Evolutionary conservation across 164 flowering plant genomes (phyloP), one percentile per base, ranked within the genome.

Genomic region (Litsea cubeba): DNA sequence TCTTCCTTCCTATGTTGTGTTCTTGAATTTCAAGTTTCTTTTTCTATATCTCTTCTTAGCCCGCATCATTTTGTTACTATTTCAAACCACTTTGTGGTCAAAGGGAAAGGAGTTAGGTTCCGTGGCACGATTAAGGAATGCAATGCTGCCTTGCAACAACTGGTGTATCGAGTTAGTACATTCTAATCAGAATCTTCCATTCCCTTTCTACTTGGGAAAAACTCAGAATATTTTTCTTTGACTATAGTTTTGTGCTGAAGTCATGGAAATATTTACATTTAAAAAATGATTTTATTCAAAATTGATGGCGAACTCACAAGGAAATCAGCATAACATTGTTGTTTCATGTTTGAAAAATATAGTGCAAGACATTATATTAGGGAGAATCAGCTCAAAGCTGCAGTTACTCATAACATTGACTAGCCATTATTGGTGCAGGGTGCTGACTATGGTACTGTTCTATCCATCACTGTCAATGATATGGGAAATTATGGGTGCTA

Each of bases 61-160:
- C n/a, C n/a, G n/a, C n/a, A n/a, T n/a, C n/a, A n/a, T n/a, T 93
- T 88, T 84, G 97, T 91, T n/a, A 74, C 88, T 32, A 91, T 95
- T 57, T 87, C 93, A 65, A 84, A 85, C 73, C 93, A 89, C 82
- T 86, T 90, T 75, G 71, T 66, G 26, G 84, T 93, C 66, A 84
- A 80, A 84, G 95, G 88, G 57, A 87, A 78, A 70, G 97, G 97
- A 46, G 65, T 93, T 65, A 84, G 94, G 76, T 84, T 93, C 71
- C 83, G 76, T n/a, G 95, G 88, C 68, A 81, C 90, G 62, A 22
- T 91, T 35, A 64, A 80, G 66, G 88, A 89, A 17, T 91, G 97
- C 88, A 91, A 90, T 76, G 78, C 62, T 73, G 81, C 88, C 62
- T 78, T 93, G 88, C 81, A 84, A 66, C 82, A 89, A 46, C 79